These are phyloP conservation scores for Acacia pycnantha DNA, from an alignment of 331 rosid genomes.

Conservation along the genomic window DNA sequence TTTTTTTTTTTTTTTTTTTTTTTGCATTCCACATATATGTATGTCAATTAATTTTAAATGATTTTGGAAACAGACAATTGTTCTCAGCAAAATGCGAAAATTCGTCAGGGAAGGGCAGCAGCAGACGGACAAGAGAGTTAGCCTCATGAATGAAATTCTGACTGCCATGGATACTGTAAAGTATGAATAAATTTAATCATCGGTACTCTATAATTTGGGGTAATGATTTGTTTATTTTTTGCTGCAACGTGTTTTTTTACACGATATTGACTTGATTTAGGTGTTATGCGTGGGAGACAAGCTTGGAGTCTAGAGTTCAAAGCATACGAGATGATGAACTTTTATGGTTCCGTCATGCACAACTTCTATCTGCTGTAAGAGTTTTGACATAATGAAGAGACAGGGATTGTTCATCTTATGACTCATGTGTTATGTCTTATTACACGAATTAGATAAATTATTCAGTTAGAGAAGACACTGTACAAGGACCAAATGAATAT, in stretches of 20 bases:
- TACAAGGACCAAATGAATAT: background rate
- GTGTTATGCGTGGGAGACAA: conserved; percentile 91
- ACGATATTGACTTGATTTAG: conserved; percentile 49
- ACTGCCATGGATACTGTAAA: conserved; percentile 36
- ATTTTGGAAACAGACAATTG: conserved; percentile 46
- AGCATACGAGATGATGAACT: conserved; percentile 64
- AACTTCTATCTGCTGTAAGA: conserved; percentile 71
- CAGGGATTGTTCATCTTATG: background rate
- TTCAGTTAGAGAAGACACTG: background rate
- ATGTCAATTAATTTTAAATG: background rate
- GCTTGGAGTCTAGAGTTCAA: conserved; percentile 73
- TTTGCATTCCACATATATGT: background rate
- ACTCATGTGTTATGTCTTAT: background rate
- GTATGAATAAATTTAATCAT: conserved; percentile 44
- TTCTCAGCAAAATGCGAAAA: conserved; percentile 72
- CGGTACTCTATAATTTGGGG: background rate
- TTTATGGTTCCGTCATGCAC: conserved; percentile 70
- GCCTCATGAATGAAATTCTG: background rate
- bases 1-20: background rate
- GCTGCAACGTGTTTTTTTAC: conserved; percentile 12
- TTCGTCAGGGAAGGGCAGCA: conserved; percentile 72
- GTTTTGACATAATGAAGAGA: conserved; percentile 24
- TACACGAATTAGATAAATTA: background rate
- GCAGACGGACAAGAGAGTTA: background rate
- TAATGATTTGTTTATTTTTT: background rate